Conservation (phyloP, 768 basidiomycete genomes). For the Mycena indigotica region DNA sequence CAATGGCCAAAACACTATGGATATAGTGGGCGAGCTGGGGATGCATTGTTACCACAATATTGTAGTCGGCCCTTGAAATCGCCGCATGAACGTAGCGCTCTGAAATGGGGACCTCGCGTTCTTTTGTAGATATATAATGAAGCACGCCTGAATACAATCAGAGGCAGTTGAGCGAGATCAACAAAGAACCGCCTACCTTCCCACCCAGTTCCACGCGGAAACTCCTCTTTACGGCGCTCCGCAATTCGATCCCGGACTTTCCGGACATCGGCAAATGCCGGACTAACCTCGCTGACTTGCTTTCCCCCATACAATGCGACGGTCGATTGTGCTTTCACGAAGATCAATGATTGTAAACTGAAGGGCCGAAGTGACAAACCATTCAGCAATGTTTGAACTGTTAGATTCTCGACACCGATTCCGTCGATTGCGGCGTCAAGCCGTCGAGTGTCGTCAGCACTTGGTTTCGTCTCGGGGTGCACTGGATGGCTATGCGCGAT, state of each 20-base stretch:
- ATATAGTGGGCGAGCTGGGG: conserved; percentile 3
- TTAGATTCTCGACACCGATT: too few species aligned
- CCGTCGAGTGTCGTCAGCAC: not conserved
- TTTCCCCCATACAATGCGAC: not conserved
- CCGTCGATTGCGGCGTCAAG: conserved; percentile 3
- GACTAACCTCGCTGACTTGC: not conserved
- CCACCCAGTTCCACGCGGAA: conserved; percentile 8
- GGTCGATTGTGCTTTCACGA: conserved; percentile 3
- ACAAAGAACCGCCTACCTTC: not conserved
- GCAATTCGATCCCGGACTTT: conserved; percentile 8
- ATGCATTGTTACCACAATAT: conserved; percentile 9
- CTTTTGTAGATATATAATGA: not conserved
- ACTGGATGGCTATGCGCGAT: conserved; percentile 10
- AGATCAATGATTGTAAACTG: not conserved
- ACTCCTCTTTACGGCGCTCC: conserved; percentile 1
- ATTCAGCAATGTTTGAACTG: conserved; percentile 2
- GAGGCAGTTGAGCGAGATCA: not conserved
- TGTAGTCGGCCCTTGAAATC: conserved; percentile 5
- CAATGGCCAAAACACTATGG: conserved; percentile 15
- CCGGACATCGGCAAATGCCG: not conserved
- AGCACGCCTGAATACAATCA: not conserved
- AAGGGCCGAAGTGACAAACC: not conserved
- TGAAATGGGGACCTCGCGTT: not conserved
- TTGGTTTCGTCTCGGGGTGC: conserved; percentile 6
- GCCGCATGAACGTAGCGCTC: conserved; percentile 8